Evolutionary conservation across 2,329 filamentous ascomycete species (phyloP), one percentile per base, ranked within the genome.

Genomic region (Fusarium sp.): DNA sequence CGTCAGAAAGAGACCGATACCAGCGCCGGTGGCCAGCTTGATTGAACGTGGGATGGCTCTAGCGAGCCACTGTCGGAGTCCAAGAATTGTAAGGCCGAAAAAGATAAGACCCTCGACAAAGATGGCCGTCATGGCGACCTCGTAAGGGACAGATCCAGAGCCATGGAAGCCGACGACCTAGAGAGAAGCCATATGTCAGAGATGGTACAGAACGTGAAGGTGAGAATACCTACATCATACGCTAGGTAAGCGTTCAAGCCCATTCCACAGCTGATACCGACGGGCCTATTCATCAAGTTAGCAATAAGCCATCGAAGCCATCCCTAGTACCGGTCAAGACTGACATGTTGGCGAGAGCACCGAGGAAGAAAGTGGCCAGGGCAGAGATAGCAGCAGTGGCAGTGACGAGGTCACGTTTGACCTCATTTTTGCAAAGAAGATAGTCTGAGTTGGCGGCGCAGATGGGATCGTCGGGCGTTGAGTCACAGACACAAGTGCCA

Each of bases 61-160:
- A 19, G 93, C 93, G 23, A 97, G 87, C 93, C 93, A 96, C 77
- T 96, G 93, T 14, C 93, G 90, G 81, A 97, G 85, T 37, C 93
- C 93, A 51, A 94, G 83, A 35, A 96, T 77, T 2, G 93, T 93
- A 40, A 97, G 85, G 3, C 82, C 91, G 50, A 96, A 87, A 79
- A 97, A 97, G 65, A 96, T 89, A 77, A 92, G 92, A 37, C 93
- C 93, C 78, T 97, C 93, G 14, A 96, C 90, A 76, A 97, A 96
- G 69, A 96, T 93, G 53, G 93, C 93, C 6, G 93, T 96, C 39
- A 96, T 81, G 32, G 93, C 93, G 40, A 94, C 85, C 53, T 86
- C 78, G 75, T 92, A 97, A 1, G 92, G 88, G 8, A 96, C 89
- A 35, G 85, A 83, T 3, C 92, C 92, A 22, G 83, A 85, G 40